Evolutionary conservation across 164 flowering plant species (phyloP), one percentile per base, ranked within the genome.

Genomic region (Cinnamomum micranthum): DNA sequence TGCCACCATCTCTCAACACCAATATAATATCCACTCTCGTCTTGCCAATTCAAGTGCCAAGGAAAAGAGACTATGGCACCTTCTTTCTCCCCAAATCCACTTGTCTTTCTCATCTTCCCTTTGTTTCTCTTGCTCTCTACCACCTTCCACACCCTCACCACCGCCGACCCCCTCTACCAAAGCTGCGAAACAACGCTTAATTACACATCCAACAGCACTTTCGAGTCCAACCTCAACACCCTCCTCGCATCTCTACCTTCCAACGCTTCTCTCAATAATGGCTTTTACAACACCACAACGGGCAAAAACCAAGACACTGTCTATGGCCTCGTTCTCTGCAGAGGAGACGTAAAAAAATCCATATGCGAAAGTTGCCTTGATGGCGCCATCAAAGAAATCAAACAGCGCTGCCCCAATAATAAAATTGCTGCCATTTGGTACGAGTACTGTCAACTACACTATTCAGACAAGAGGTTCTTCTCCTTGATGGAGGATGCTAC

Each of bases 401-500:
- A 80, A 22, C 70, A 70, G 0, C 23, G 15, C 24, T 83, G 86
- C 65, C 70, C 78, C 75, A 60, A 68, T 51, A 78, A 65, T 14
- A 80, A 63, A 73, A 64, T 58, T 70, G 83, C 78, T 7, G 65
- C 72, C 20, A 13, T 25, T 4, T 78, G 80, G 78, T 69, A 80
- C 50, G 81, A 78, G 47, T 9, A 62, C 5, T 83, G 85, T 68
- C 69, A 76, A 74, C 11, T 83, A 12, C 73, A 78, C 51, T 80
- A 80, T 75, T 80, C 85, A 9, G 72, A 80, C 64, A 23, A 19
- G 1, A 5, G 65, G 27, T 4, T 59, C 25, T 50, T 20, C 27
- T 27, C 65, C 11, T 22, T 27, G 19, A 41, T 41, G 47, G 47
- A 41, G 47, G 47, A 41, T 41, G 11, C 47, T 1, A 9, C 10